Evolutionary conservation across 2,329 filamentous ascomycete species (phyloP).

Genomic region (Hymenoscyphus scutula): DNA sequence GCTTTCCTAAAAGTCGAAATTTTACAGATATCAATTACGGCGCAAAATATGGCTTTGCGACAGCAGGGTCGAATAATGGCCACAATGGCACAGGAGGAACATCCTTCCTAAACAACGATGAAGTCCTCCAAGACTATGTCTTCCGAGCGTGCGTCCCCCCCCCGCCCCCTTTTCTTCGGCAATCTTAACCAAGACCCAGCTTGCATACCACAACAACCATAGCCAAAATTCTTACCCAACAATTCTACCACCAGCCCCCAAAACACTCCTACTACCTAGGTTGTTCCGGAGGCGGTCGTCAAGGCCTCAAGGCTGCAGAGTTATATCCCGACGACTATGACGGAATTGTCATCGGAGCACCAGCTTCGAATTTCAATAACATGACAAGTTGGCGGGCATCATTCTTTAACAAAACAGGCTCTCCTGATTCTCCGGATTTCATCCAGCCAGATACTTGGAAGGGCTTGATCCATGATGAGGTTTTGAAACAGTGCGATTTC

Average conservation of each 20-base stretch:
- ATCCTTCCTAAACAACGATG: constrained; percentile 24
- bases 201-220: constrained; percentile 9
- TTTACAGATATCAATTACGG: constrained; percentile 23
- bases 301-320: constrained; percentile 46
- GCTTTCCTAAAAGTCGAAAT: constrained; percentile 16
- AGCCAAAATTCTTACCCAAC: background rate
- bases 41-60: constrained; percentile 26
- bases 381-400: constrained; percentile 10
- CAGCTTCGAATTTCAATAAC: constrained; percentile 32
- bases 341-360: constrained; percentile 39
- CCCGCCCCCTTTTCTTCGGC: background rate
- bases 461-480: constrained; percentile 37
- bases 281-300: constrained; percentile 48
- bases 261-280: constrained; percentile 44
- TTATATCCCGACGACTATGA: constrained; percentile 42
- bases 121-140: constrained; percentile 28
- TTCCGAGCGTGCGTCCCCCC: constrained; percentile 19
- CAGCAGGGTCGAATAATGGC: constrained; percentile 29
- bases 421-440: constrained; percentile 6
- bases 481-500: constrained; percentile 48
- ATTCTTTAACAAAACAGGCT: constrained; percentile 11
- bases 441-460: constrained; percentile 7
- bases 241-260: constrained; percentile 3
- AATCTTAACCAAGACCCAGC: background rate
- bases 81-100: constrained; percentile 28